A percentile compares a stretch with the other conserved stretches of the same genome.
These are phyloP conservation scores for Nevesoporus exiguus DNA, from an alignment of 768 basidiomycete genomes.

Conservation along the genomic window DNA sequence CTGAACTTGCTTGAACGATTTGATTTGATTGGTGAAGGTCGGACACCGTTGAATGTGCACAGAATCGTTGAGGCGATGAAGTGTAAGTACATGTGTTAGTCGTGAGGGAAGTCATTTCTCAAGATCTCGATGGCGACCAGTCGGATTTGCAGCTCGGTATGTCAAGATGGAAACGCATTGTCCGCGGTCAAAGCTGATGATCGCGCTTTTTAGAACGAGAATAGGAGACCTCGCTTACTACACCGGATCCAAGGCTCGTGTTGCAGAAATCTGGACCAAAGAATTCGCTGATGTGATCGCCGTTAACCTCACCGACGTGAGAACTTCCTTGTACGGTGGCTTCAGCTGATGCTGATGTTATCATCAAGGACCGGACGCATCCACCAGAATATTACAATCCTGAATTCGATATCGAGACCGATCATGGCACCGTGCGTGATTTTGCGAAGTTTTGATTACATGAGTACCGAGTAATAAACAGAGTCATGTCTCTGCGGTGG, in stretches of 20 bases:
- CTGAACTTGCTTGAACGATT: conserved; percentile 88
- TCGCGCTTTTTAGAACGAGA: conserved; percentile 57
- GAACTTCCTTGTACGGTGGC: conserved; percentile 22
- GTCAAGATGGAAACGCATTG: conserved; percentile 11
- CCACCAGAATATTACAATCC: conserved; percentile 80
- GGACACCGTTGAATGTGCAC: conserved; percentile 68
- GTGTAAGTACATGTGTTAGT: conserved; percentile 44
- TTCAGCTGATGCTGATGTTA: conserved; percentile 8
- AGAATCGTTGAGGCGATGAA: conserved; percentile 83
- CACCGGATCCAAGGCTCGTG: conserved; percentile 49
- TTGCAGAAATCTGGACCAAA: conserved; percentile 67
- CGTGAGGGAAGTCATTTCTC: conserved; percentile 8
- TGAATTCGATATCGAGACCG: conserved; percentile 67
- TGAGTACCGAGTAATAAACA: conserved; percentile 29
- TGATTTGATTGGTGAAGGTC: conserved; percentile 44
- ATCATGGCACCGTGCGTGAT: conserved; percentile 72
- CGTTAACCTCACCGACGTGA: conserved; percentile 78
- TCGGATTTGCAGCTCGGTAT: conserved; percentile 64
- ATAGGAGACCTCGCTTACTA: conserved; percentile 73
- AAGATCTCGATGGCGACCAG: conserved; percentile 26
- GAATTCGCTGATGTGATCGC: conserved; percentile 59
- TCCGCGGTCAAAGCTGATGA: conserved; percentile 6
- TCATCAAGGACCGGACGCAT: conserved; percentile 72
- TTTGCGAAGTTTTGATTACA: conserved; percentile 1
- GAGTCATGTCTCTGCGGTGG: conserved; percentile 84